Percentiles rank a stretch among this genome's conserved stretches.
phyloP scores from a whole-genome alignment of 2,329 filamentous ascomycete genomes.

The Phyllachora maydis region DNA sequence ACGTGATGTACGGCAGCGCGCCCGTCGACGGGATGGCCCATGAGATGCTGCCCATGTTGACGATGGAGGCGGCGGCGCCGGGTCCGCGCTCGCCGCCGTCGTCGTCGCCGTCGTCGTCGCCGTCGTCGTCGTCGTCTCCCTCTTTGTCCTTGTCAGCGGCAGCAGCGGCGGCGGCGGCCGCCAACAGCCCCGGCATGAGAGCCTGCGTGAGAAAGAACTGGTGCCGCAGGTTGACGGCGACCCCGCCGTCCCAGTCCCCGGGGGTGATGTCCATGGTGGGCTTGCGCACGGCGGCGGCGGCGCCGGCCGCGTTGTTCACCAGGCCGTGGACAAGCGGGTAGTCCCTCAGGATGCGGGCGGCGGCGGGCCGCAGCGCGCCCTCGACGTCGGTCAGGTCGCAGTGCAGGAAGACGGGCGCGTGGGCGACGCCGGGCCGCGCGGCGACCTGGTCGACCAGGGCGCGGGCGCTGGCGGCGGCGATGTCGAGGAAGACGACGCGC shows the following conservation, averaged over 20 bases:
- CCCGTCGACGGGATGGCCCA: slow-evolving; percentile 14
- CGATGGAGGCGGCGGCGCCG: too few relatives aligned
- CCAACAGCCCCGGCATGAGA: slow-evolving; percentile 13
- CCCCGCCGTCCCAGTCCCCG: slow-evolving; percentile 17
- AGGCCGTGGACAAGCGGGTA: slow-evolving; percentile 9
- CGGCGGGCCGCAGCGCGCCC: slow-evolving; percentile 11
- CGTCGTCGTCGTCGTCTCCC: too few relatives aligned
- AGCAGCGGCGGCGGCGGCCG: slow-evolving; percentile 5
- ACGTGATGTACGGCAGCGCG: slow-evolving; percentile 13
- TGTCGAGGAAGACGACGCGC: slow-evolving; percentile 22
- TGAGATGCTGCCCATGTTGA: slow-evolving; percentile 18
- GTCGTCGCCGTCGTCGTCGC: too few relatives aligned
- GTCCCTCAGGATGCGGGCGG: slow-evolving; percentile 11
- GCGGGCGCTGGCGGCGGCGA: slow-evolving; percentile 11
- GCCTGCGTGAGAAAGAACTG: slow-evolving; percentile 19
- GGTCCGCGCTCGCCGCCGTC: too few relatives aligned
- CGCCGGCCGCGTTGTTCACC: slow-evolving; percentile 13
- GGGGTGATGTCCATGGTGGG: slow-evolving; percentile 15
- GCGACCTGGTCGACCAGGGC: slow-evolving; percentile 10
- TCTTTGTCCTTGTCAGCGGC: too few relatives aligned
- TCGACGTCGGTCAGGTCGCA: slow-evolving; percentile 20
- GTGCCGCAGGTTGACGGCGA: slow-evolving; percentile 23
- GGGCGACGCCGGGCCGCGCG: slow-evolving; percentile 1
- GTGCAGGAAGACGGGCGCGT: slow-evolving; percentile 14
- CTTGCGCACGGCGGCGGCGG: slow-evolving; percentile 7